A percentile compares a stretch with the other conserved stretches of the same genome.
Evolutionary conservation across 2,329 filamentous ascomycete genomes (phyloP).

Genomic region (Cordyceps militaris): DNA sequence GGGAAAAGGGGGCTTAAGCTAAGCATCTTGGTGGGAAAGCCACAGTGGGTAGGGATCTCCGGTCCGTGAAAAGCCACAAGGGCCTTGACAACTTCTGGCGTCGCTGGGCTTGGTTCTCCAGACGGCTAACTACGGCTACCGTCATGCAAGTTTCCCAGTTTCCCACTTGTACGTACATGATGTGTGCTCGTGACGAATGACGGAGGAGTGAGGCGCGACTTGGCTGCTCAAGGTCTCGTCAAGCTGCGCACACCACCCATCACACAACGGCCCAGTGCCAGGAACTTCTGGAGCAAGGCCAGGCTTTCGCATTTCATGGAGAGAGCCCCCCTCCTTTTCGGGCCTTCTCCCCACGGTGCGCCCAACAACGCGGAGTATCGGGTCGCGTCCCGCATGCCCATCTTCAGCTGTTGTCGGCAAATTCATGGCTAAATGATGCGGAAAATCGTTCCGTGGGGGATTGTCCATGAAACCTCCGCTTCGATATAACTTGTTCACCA

Average conservation of each 20-base stretch:
- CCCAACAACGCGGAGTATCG: slow-evolving; percentile 4
- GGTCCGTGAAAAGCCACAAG: neutral
- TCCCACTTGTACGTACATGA: too few relatives aligned
- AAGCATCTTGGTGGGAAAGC: neutral
- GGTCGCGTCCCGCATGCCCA: neutral
- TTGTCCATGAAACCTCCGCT: neutral
- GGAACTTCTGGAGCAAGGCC: neutral
- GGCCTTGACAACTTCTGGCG: neutral
- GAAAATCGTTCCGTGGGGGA: neutral
- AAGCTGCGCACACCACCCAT: neutral
- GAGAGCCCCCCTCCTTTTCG: slow-evolving; percentile 1
- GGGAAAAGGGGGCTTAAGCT: neutral
- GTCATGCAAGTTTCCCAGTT: too few relatives aligned
- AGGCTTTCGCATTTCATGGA: neutral
- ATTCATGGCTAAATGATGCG: neutral
- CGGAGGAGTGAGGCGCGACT: too few relatives aligned
- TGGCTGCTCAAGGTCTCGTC: too few relatives aligned
- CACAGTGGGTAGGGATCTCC: slow-evolving; percentile 10
- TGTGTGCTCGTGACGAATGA: too few relatives aligned
- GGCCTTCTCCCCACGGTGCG: slow-evolving; percentile 8
- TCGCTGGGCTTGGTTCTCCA: neutral
- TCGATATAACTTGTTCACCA: neutral
- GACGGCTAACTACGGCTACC: too few relatives aligned
- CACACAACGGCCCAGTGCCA: too few relatives aligned
- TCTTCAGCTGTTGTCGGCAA: neutral